Conservation (phyloP, 148 eudicot genomes). For the Pharnaceum exiguum region DNA sequence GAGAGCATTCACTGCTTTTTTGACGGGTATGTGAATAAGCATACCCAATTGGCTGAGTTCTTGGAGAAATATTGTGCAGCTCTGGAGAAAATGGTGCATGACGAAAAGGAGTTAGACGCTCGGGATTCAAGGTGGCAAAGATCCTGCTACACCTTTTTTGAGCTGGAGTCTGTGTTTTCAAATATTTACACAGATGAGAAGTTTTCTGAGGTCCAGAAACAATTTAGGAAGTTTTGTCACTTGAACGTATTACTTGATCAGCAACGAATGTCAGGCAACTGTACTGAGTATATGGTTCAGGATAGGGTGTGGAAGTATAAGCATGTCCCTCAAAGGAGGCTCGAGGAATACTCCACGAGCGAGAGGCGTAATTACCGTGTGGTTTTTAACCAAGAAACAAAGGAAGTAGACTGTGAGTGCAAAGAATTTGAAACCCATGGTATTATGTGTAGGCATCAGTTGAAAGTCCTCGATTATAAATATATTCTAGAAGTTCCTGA, state of each 20-base stretch:
- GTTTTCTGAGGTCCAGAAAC: not conserved
- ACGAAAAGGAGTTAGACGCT: not conserved
- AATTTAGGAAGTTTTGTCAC: not conserved
- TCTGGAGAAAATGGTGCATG: slow-evolving; percentile 1
- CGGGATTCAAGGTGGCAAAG: not conserved
- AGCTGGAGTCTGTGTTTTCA: not conserved
- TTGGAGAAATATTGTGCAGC: not conserved
- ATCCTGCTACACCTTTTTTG: not conserved
- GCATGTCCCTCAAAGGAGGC: not conserved
- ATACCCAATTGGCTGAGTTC: not conserved
- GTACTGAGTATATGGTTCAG: not conserved
- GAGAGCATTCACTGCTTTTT: not conserved
- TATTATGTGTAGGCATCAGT: slow-evolving; percentile 5
- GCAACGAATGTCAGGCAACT: not conserved
- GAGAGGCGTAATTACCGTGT: not conserved
- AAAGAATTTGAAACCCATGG: not conserved
- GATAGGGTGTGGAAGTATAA: slow-evolving; percentile 2
- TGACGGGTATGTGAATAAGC: slow-evolving; percentile 2
- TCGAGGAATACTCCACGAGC: not conserved
- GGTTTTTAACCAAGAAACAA: not conserved
- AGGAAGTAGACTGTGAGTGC: slow-evolving; percentile 1
- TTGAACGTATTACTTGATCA: not conserved
- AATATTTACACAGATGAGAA: slow-evolving; percentile 6
- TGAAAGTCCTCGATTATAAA: not conserved
- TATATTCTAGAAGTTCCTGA: not conserved